Base-by-base conservation (phyloP, 2,329 filamentous ascomycete species). In the Hypomyces perniciosus region DNA sequence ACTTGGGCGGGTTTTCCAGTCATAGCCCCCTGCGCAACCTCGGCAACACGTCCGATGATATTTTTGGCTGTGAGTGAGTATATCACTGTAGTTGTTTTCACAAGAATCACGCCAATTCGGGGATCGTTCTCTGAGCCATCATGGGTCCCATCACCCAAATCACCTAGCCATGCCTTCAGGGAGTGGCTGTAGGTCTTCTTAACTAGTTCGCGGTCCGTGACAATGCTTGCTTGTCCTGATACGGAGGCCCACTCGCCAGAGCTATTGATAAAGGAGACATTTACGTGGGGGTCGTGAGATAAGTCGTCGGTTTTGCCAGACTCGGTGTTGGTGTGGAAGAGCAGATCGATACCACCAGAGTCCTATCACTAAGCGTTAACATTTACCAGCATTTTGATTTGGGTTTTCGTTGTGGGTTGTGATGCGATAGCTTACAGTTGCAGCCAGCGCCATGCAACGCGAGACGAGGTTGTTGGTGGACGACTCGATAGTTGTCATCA, bases 241-340 rank as follows among this genome's bases (percentile, higher is more conserved):
- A 95, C 74, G 2, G 88, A 93, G 1, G 90, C 90, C 90, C 90
- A 96, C 67, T 92, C 84, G 59, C 90, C 88, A 2, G 81, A 80
- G 57, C 70, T 68, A 66, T 86, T 86, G 59, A 92, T 76, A 75
- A 95, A 95, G 44, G 85, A 81, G 57, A 95, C 78, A 73, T 95
- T 95, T 72, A 90, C 79, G 59, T 88, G 79, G 0, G 84, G 74
- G 67, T 95, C 84, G 51, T 75, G 74, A 51, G 80, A 75, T 39
- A 95, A 78, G 63, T 95, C 90, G 67, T 89, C 80, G 5, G 88
- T 90, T 77, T 96, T 95, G 71, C 88, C 83, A 8, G 88, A 90
- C 66, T 92, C 87, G 56, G 88, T 90, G 75, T 95, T 95, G 64
- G 90, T 90, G 75, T 93, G 86, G 79, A 95, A 95, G 68, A 95